Conservation (phyloP, 1,284 basidiomycete species). For the Fomitiporia mediterranea region DNA sequence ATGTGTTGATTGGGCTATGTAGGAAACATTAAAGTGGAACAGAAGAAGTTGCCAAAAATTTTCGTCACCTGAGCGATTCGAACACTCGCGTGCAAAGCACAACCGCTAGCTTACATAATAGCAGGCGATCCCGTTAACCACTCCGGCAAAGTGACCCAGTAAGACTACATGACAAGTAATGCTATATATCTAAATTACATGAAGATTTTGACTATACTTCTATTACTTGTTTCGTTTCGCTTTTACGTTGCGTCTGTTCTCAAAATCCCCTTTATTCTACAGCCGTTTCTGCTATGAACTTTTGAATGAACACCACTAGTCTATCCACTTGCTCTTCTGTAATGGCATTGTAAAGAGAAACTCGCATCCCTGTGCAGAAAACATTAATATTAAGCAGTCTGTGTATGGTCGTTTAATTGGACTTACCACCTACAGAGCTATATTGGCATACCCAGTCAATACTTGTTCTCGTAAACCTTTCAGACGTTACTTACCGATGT, state of each 20-base stretch:
- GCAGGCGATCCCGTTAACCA: slow-evolving; percentile 91
- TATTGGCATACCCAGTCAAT: slow-evolving; percentile 1
- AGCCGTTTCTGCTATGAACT: slow-evolving; percentile 36
- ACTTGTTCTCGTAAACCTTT: neutral
- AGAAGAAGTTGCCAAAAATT: slow-evolving; percentile 34
- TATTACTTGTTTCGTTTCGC: too few species aligned
- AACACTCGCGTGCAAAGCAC: slow-evolving; percentile 82
- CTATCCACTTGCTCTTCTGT: slow-evolving; percentile 72
- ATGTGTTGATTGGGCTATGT: neutral
- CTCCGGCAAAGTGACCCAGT: slow-evolving; percentile 78
- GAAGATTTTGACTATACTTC: too few species aligned
- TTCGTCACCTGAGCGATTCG: slow-evolving; percentile 83
- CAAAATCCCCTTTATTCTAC: neutral
- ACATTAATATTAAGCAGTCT: too few species aligned
- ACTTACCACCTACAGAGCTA: slow-evolving; percentile 63
- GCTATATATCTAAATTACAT: too few species aligned
- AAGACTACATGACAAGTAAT: too few species aligned
- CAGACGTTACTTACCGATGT: slow-evolving; percentile 64
- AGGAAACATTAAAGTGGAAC: neutral
- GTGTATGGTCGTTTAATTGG: neutral
- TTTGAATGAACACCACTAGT: slow-evolving; percentile 56
- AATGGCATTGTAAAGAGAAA: slow-evolving; percentile 94
- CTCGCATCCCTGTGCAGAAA: slow-evolving; percentile 70
- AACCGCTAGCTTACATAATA: slow-evolving; percentile 59
- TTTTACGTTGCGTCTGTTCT: too few species aligned